These are phyloP conservation scores for Casuarina equisetifolia DNA, from an alignment of 306 rosid species.

Conservation along the genomic window DNA sequence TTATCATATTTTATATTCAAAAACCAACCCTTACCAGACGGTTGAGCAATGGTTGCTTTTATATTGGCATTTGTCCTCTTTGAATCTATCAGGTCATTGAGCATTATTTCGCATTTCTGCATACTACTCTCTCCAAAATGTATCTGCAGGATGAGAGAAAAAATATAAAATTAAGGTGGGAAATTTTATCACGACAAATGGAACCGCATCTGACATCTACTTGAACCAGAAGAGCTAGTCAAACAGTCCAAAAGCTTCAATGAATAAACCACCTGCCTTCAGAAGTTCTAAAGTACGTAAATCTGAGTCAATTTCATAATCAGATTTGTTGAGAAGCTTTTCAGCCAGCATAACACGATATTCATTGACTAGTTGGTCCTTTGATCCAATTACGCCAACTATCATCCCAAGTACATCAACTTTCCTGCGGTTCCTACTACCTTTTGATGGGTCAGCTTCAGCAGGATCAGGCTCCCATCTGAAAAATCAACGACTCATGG, in stretches of 20 bases:
- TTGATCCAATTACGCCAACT: conserved; percentile 91
- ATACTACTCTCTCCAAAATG: conserved; percentile 98
- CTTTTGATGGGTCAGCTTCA: conserved; percentile 92
- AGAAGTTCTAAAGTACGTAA: conserved; percentile 95
- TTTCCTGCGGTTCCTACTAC: conserved; percentile 83
- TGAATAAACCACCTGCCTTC: conserved; percentile 49
- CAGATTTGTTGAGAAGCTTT: conserved; percentile 91
- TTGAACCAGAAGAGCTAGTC: conserved; percentile 17
- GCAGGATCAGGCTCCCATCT: conserved; percentile 99
- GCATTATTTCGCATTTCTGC: conserved; percentile 98
- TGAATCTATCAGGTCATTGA: conserved; percentile 87
- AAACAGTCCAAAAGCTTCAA: conserved; percentile 13
- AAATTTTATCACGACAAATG: not conserved
- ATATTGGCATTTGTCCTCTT: conserved; percentile 75
- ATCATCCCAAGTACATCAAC: conserved; percentile 99
- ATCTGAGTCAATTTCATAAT: conserved; percentile 92
- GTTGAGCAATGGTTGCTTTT: conserved; percentile 76
- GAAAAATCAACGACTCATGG: conserved; percentile 34
- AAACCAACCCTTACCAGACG: conserved; percentile 53
- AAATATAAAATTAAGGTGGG: conserved; percentile 24
- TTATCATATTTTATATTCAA: conserved; percentile 4
- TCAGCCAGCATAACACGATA: conserved; percentile 99
- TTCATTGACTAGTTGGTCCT: conserved; percentile 92
- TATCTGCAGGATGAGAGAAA: conserved; percentile 54
- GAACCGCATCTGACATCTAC: conserved; percentile 3